Base-by-base conservation (phyloP, 2,329 filamentous ascomycete genomes). In the Calonectria naviculata region DNA sequence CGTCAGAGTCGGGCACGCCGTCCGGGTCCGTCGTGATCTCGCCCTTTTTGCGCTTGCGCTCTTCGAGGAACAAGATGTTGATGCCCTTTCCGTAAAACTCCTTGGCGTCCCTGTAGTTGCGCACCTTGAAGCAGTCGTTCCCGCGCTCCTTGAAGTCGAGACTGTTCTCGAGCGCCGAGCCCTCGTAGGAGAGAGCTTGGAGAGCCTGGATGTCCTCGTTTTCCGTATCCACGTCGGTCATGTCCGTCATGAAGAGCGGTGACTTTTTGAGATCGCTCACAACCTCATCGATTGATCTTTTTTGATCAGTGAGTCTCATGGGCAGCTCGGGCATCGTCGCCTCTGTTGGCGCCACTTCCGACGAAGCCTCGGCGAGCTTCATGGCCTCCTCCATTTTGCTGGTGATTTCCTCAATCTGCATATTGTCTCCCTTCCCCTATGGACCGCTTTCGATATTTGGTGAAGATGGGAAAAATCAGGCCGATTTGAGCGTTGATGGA, bases 171-270 rank as follows among this genome's bases (percentile, higher is more conserved):
- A 92, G 88, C 60, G 94, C 91, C 10, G 95, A 95, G 24, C 97
- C 97, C 85, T 99, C 97, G 81, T 98, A 98, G 34, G 95, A 94
- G 44, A 99, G 87, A 0, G 97, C 96, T 80, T 94, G 93, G 71
- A 99, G 88, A 0, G 97, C 97, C 78, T 97, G 95, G 0, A 98
- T 87, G 76, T 94, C 92, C 72, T 93, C 87, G 80, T 98, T 98
- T 75, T 97, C 93, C 77, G 93, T 87, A 79, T 97, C 97, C 74
- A 65, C 19, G 15, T 96, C 93, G 78, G 94, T 94, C 38, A 98
- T 88, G 76, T 94, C 92, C 34, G 95, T 98, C 97, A 99, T 99
- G 87, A 99, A 99, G 42, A 99, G 89, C 8, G 97, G 97, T 36
- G 87, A 89, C 80, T 87, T 87, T 81, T 90, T 90, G 47, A 91